Evolutionary conservation across 2,329 filamentous ascomycete genomes (phyloP).

Genomic region (Plectosphaerella plurivora): DNA sequence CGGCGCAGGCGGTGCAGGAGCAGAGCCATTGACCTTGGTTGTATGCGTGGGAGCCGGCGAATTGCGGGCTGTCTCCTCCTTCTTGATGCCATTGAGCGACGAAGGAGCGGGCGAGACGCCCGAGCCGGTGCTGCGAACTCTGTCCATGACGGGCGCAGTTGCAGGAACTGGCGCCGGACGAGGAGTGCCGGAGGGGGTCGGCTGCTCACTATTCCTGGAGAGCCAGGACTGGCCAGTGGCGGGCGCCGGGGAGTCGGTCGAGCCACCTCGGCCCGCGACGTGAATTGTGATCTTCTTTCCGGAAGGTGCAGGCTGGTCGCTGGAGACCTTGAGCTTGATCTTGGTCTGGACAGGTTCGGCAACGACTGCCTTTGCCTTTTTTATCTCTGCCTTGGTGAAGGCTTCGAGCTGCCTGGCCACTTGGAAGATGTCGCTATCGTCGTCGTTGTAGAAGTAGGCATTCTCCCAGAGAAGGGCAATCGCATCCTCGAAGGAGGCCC

Average conservation of each 20-base stretch:
- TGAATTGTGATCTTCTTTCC: conserved; percentile 68
- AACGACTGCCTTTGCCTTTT: conserved; percentile 67
- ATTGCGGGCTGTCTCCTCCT: conserved; percentile 27
- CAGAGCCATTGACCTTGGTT: conserved; percentile 14
- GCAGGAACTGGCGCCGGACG: conserved; percentile 7
- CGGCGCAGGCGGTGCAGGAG: conserved; percentile 13
- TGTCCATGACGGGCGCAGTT: conserved; percentile 5
- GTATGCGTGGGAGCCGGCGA: conserved; percentile 18
- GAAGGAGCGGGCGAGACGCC: conserved; percentile 43
- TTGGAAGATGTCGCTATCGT: conserved; percentile 78
- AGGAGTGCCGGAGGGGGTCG: conserved; percentile 21
- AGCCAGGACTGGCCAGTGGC: conserved; percentile 28
- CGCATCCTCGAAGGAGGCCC: conserved; percentile 77
- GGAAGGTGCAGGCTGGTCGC: conserved; percentile 35
- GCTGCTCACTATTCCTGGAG: conserved; percentile 23
- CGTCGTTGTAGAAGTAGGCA: conserved; percentile 85
- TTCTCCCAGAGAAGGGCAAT: conserved; percentile 82
- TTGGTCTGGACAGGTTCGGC: conserved; percentile 70
- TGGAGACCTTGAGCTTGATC: conserved; percentile 72
- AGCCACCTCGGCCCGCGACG: conserved; percentile 56
- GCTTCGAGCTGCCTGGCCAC: conserved; percentile 79
- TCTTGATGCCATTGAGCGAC: conserved; percentile 22
- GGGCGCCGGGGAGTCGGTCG: conserved; percentile 47
- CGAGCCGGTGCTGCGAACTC: conserved; percentile 27
- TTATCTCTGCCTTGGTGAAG: conserved; percentile 19